Evolutionary conservation across 2,329 filamentous ascomycete species (phyloP).

Genomic region (Talaromyces sp.): DNA sequence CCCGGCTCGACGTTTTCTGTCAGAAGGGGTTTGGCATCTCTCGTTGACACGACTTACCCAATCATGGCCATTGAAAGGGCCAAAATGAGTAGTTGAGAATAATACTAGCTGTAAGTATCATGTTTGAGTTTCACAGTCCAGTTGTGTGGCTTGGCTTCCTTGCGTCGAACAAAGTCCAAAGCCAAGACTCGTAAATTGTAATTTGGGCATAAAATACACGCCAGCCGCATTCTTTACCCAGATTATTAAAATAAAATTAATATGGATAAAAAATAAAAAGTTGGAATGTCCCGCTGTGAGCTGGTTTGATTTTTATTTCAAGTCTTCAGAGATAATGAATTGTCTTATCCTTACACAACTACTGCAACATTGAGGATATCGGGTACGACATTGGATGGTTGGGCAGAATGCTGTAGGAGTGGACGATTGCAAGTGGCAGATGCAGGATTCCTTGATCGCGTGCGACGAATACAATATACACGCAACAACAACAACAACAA

Average conservation of each 20-base stretch:
- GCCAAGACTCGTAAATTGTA: constrained; percentile 2
- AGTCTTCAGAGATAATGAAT: neutral
- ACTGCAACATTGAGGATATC: neutral
- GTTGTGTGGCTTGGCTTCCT: constrained; percentile 5
- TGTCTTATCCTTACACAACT: neutral
- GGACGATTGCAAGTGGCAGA: neutral
- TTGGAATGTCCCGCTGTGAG: neutral
- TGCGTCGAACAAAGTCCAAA: neutral
- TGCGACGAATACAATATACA: neutral
- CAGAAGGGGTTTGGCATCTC: neutral
- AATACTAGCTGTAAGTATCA: neutral
- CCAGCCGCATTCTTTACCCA: neutral
- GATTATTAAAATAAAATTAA: neutral
- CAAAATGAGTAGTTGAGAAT: neutral
- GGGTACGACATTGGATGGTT: neutral
- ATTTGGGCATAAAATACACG: neutral
- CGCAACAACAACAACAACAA: no score
- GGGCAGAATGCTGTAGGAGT: neutral
- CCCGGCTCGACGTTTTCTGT: neutral
- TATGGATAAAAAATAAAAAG: neutral
- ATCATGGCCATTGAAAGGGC: neutral
- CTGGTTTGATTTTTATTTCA: no score
- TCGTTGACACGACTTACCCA: neutral
- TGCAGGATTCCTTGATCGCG: neutral
- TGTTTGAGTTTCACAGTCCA: neutral